Conservation (phyloP, 2,329 filamentous ascomycete genomes). For the Curvularia spicifera region DNA sequence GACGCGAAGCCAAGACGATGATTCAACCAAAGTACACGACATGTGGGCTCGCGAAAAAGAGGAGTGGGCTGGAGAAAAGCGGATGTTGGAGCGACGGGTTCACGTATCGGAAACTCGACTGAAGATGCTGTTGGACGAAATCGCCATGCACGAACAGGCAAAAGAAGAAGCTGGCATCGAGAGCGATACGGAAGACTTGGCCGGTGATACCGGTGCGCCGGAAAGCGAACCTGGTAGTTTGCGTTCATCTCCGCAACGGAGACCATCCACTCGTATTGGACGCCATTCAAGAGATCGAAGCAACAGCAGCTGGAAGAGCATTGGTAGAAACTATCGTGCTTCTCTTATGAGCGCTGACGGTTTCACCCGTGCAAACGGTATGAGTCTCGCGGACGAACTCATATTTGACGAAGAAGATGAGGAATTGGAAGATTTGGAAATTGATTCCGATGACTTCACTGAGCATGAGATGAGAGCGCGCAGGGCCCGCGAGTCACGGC, state of each 20-base stretch:
- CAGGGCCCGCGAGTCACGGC: conserved; percentile 50
- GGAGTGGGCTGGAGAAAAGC: conserved; percentile 81
- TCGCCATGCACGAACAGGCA: conserved; percentile 70
- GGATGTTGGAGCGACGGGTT: conserved; percentile 80
- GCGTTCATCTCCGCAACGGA: conserved; percentile 60
- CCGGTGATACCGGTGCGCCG: conserved; percentile 63
- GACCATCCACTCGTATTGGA: conserved; percentile 53
- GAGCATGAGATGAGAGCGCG: conserved; percentile 52
- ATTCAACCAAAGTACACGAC: conserved; percentile 76
- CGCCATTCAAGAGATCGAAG: conserved; percentile 66
- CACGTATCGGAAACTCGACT: conserved; percentile 90
- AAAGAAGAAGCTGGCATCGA: conserved; percentile 53
- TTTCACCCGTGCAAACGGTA: conserved; percentile 64
- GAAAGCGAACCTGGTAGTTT: conserved; percentile 75
- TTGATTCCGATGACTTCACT: conserved; percentile 69
- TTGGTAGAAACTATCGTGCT: conserved; percentile 68
- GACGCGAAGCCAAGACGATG: conserved; percentile 79
- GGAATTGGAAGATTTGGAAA: conserved; percentile 59
- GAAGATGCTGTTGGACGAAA: conserved; percentile 83
- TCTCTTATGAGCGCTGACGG: conserved; percentile 67
- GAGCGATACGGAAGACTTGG: conserved; percentile 66
- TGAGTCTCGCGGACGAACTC: conserved; percentile 89
- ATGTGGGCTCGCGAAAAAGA: conserved; percentile 87
- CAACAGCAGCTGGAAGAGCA: conserved; percentile 58
- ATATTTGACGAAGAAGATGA: conserved; percentile 76